Conservation (phyloP, 2,329 filamentous ascomycete genomes). For the Talaromyces sp. region DNA sequence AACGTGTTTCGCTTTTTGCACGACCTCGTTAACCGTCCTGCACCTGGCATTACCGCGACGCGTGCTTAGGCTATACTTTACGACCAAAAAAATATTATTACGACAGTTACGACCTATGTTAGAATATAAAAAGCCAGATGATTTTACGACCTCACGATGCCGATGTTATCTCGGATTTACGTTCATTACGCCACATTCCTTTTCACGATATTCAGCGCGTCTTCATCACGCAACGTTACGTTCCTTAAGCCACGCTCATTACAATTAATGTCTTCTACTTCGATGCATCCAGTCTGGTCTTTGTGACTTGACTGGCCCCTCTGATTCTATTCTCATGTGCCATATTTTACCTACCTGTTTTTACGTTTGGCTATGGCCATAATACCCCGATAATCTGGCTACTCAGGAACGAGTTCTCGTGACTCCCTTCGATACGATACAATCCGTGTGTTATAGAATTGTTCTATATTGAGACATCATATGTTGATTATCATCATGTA, state of each 20-base stretch:
- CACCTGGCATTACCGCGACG: conserved; percentile 13
- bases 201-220: not conserved
- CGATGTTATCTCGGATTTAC: conserved; percentile 17
- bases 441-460: not conserved
- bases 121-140: not conserved
- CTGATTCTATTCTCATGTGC: conserved; percentile 10
- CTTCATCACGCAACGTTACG: conserved; percentile 6
- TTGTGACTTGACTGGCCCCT: not conserved
- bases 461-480: not conserved
- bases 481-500: conserved; percentile 1
- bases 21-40: conserved; percentile 38
- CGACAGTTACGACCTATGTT: conserved; percentile 18
- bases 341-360: conserved; percentile 11
- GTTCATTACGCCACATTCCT: conserved; percentile 15
- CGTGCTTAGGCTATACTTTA: conserved; percentile 8
- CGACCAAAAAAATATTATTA: conserved; percentile 8
- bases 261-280: not conserved
- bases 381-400: conserved; percentile 8
- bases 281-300: not conserved
- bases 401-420: not conserved
- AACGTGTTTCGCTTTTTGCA: conserved; percentile 47
- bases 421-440: not conserved
- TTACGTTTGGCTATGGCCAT: not conserved
- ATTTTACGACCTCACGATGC: conserved; percentile 15
- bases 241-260: conserved; percentile 17